A percentile compares a stretch with the other conserved stretches of the same genome.
phyloP scores from a whole-genome alignment of 805 yeast genomes.

The Candida sanyiensis region DNA sequence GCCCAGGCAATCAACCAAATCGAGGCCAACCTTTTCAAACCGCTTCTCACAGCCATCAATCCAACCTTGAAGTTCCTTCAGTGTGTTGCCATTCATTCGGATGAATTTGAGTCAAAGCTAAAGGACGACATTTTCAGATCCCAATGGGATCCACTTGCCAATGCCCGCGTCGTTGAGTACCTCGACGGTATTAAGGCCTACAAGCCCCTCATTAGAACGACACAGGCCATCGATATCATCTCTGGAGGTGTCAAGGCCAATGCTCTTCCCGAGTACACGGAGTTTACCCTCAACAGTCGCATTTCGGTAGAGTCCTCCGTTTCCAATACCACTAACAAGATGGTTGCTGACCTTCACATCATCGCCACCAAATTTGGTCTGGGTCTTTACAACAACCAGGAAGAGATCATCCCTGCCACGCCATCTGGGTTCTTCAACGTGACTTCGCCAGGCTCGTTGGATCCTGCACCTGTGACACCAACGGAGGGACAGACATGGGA shows the following conservation, averaged over 20 bases:
- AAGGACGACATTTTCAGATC: slow-evolving; percentile 31
- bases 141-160: slow-evolving; percentile 30
- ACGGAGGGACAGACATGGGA: slow-evolving; percentile 43
- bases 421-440: slow-evolving; percentile 37
- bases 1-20: slow-evolving; percentile 48
- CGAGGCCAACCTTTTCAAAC: slow-evolving; percentile 48
- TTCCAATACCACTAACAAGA: slow-evolving; percentile 26
- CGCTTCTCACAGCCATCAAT: slow-evolving; percentile 41
- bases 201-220: slow-evolving; percentile 29
- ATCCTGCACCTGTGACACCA: slow-evolving; percentile 54
- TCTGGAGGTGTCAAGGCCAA: slow-evolving; percentile 10
- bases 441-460: slow-evolving; percentile 25
- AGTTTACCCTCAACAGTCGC: slow-evolving; percentile 44
- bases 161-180: slow-evolving; percentile 29
- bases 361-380: slow-evolving; percentile 39
- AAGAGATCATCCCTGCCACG: slow-evolving; percentile 15
- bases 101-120: slow-evolving; percentile 22
- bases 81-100: slow-evolving; percentile 51
- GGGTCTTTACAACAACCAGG: slow-evolving; percentile 32
- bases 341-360: slow-evolving; percentile 27
- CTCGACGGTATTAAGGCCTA: slow-evolving; percentile 38
- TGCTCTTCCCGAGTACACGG: slow-evolving; percentile 48
- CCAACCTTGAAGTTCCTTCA: slow-evolving; percentile 52
- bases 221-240: slow-evolving; percentile 45
- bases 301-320: slow-evolving; percentile 42